These are phyloP conservation scores for Leucocoprinus sp. DNA, from an alignment of 768 basidiomycete genomes.

Conservation along the genomic window DNA sequence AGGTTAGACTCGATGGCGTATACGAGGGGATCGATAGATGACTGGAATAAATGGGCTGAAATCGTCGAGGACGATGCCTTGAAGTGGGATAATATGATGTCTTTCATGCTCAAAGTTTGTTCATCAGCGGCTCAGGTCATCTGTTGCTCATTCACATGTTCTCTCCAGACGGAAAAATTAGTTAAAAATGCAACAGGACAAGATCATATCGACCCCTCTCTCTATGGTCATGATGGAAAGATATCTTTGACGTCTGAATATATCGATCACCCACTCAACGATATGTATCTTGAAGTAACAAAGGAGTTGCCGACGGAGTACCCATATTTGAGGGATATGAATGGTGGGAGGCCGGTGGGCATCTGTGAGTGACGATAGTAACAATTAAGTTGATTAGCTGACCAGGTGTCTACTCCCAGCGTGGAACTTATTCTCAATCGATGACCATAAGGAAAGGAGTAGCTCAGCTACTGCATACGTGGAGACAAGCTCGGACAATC, in stretches of 20 bases:
- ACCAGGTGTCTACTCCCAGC: background rate
- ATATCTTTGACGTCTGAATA: slow-evolving; percentile 1
- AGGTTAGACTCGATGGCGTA: slow-evolving; percentile 1
- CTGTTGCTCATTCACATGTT: background rate
- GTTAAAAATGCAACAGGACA: background rate
- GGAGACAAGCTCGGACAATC: slow-evolving; percentile 6
- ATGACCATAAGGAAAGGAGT: slow-evolving; percentile 7
- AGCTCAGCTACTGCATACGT: slow-evolving; percentile 23
- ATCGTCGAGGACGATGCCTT: slow-evolving; percentile 22
- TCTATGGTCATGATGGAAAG: slow-evolving; percentile 9
- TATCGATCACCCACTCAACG: slow-evolving; percentile 15
- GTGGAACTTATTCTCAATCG: slow-evolving; percentile 3
- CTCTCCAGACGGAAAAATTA: slow-evolving; percentile 3
- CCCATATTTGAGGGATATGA: slow-evolving; percentile 6
- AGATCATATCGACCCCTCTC: slow-evolving; percentile 10
- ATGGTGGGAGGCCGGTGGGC: slow-evolving; percentile 4
- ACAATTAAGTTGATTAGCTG: background rate
- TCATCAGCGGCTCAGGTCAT: background rate
- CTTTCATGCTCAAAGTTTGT: slow-evolving; percentile 10
- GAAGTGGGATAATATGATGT: slow-evolving; percentile 24
- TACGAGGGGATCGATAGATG: slow-evolving; percentile 15
- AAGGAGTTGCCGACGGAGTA: slow-evolving; percentile 9
- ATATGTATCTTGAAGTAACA: slow-evolving; percentile 16
- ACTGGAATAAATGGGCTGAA: slow-evolving; percentile 19
- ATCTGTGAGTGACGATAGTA: background rate